Evolutionary conservation across 2,329 filamentous ascomycete species (phyloP), one percentile per base, ranked within the genome.

Genomic region (Scleromitrula shiraiana): DNA sequence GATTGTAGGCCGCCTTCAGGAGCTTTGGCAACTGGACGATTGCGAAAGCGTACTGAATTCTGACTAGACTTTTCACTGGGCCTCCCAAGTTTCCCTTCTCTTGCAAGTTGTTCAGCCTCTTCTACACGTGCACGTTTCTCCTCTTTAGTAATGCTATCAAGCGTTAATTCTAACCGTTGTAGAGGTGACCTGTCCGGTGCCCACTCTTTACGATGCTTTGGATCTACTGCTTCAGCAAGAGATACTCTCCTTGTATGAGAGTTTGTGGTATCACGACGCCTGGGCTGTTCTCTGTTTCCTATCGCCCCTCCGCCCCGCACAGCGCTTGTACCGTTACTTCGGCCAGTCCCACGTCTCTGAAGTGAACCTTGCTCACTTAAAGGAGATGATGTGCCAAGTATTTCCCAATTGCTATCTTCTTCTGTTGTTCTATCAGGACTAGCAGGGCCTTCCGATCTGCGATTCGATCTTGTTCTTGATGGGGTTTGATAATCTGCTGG

Each of bases 131-230:
- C 88, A 55, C 91, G 78, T 66, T 95, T 94, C 67, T 96, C 90
- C 68, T 96, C 90, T 66, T 96, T 97, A 65, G 86, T 95, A 66
- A 96, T 91, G 68, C 86, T 89, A 66, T 85, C 85, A 61, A 97
- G 76, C 60, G 88, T 93, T 62, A 87, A 80, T 71, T 98, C 91
- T 57, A 98, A 78, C 70, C 84, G 93, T 67, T 98, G 91, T 44
- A 98, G 75, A 44, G 94, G 93, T 54, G 91, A 97, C 60, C 86
- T 81, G 64, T 94, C 85, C 49, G 83, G 76, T 61, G 91, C 86
- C 68, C 86, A 81, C 70, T 74, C 72, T 72, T 71, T 77, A 48
- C 72, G 55, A 49, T 54, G 69, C 56, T 70, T 68, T 35, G 46
- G 50, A 27, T 59, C 61, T 17, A 51, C 49, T 17, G 38, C 45